Evolutionary conservation across 129 eudicot species (phyloP), one percentile per base, ranked within the genome.

Genomic region (Flaveria trinervia): DNA sequence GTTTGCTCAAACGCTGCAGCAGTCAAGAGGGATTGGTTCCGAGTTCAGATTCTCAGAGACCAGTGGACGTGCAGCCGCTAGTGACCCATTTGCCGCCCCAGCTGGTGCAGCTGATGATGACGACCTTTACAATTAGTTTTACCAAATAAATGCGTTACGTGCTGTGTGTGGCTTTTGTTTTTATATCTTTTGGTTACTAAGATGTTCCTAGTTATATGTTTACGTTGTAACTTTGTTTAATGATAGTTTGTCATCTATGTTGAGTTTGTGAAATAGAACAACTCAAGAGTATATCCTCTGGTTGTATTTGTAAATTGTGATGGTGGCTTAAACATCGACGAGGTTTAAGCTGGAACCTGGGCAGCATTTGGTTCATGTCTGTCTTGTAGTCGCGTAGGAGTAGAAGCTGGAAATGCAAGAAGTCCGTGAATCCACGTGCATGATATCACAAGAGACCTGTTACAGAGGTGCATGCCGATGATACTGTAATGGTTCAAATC

Each of bases 71-170:
- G 79, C 84, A 60, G 78, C 87, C n/a, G 81, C 85, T 0, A 44
- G 92, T 15, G 91, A 90, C 33, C 97, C 96, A 26, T 90, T 93
- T 79, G 91, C 97, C 0, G 80, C 89, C 25, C 69, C 92, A n/a
- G 91, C 88, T 60, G 97, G 92, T 72, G 96, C 83, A 33, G 91
- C 96, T 1, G 99, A 89, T 71, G 99, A 91, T 64, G 99, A 94
- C 78, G 99, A 94, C 78, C 88, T 94, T n/a, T 91, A 94, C 81
- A 87, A 77, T 81, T 93, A 87, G 83, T 86, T 64, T 72, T 30
- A n/a, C 23, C 7, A 12, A 20, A 16, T 71, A 6, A 55, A 17
- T 9, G 16, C 14, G 5, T 39, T 45, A 50, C 4, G 50, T 1
- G 56, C 23, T 39, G 10, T 12, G 48, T 3, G 55, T 14, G 75